Conservation (phyloP, 345 rosid species). For the Camelina sativa region DNA sequence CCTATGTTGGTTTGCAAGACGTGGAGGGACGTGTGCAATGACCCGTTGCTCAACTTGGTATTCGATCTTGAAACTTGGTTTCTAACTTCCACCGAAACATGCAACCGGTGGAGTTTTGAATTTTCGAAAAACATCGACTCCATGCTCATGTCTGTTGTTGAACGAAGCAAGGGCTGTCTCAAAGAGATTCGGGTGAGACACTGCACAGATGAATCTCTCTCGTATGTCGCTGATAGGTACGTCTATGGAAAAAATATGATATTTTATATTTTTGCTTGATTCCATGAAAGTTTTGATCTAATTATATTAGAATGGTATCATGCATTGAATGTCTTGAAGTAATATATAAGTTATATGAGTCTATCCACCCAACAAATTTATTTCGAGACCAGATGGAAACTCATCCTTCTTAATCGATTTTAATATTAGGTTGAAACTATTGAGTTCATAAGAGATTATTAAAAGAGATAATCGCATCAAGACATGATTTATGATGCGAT, state of each 20-base stretch:
- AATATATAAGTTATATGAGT: background rate
- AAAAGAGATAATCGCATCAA: no score
- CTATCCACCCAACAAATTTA: background rate
- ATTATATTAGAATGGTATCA: background rate
- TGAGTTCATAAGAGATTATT: no score
- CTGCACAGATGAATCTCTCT: conserved; percentile 69
- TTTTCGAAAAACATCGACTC: conserved; percentile 66
- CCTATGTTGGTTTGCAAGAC: conserved; percentile 72
- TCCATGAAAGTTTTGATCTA: background rate
- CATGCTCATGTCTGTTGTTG: conserved; percentile 54
- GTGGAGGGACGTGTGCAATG: conserved; percentile 63
- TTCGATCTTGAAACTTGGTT: conserved; percentile 67
- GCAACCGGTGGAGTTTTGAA: conserved; percentile 60
- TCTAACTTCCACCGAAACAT: conserved; percentile 44
- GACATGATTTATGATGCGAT: no score
- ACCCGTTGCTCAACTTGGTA: conserved; percentile 57
- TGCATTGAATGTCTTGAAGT: background rate
- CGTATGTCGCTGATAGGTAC: conserved; percentile 63
- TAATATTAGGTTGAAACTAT: background rate
- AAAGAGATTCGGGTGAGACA: conserved; percentile 59
- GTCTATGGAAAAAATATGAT: background rate
- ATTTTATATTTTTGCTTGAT: background rate
- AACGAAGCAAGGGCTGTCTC: conserved; percentile 57
- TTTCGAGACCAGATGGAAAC: background rate
- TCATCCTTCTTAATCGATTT: background rate